phyloP scores from a whole-genome alignment of 73 alveolate species.

The Paramecium bursaria region DNA sequence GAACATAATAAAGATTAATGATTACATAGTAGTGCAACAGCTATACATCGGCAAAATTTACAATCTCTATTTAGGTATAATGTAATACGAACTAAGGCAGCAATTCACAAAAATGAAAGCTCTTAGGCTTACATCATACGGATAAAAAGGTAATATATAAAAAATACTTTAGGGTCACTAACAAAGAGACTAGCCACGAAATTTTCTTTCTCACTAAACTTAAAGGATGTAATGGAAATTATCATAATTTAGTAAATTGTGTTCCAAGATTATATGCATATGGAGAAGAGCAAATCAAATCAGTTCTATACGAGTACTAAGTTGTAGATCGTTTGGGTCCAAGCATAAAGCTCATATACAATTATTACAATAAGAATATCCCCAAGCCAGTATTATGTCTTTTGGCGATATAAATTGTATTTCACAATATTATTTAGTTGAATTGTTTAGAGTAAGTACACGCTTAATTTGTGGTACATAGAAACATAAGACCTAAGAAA shows the following conservation, averaged over 20 bases:
- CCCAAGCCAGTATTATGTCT: slow-evolving; percentile 39
- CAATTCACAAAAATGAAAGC: no score
- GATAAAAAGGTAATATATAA: no score
- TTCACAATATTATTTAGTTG: not conserved
- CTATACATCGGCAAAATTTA: no score
- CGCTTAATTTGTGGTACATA: slow-evolving; percentile 4
- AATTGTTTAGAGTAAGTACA: slow-evolving; percentile 42
- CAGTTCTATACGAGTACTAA: slow-evolving; percentile 7
- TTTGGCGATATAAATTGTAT: slow-evolving; percentile 29
- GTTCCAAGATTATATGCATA: not conserved
- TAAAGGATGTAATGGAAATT: not conserved
- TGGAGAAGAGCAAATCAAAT: slow-evolving; percentile 21
- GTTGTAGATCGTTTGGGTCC: slow-evolving; percentile 48
- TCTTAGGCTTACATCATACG: no score
- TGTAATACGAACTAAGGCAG: no score
- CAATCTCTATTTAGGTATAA: no score
- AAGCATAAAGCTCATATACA: slow-evolving; percentile 20
- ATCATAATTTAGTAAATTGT: slow-evolving; percentile 13
- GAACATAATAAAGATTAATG: no score
- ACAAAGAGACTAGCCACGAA: slow-evolving; percentile 32
- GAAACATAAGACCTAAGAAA: slow-evolving; percentile 48
- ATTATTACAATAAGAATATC: slow-evolving; percentile 40
- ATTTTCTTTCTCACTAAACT: slow-evolving; percentile 9
- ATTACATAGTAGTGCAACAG: no score
- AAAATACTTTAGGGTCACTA: no score